phyloP scores from a whole-genome alignment of 73 alveolate genomes.

The Uronychia setigera region DNA sequence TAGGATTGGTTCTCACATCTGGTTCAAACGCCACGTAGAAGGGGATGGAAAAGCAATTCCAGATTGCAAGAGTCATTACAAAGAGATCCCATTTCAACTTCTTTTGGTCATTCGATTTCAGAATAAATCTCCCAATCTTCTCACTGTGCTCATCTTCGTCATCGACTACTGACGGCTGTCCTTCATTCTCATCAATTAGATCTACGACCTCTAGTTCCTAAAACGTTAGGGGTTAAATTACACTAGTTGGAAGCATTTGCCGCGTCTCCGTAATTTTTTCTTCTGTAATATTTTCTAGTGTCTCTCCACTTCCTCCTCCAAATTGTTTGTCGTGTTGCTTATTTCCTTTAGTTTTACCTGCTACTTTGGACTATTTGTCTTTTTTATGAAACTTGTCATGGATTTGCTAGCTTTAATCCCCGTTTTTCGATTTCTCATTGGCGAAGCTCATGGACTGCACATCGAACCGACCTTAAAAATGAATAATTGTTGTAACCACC shows the following conservation, averaged over 20 bases:
- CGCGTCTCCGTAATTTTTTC: neutral
- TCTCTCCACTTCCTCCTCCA: constrained; percentile 1
- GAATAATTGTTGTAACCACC: no score
- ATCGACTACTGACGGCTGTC: neutral
- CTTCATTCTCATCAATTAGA: neutral
- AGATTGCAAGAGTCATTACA: constrained; percentile 13
- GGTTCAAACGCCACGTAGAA: constrained; percentile 17
- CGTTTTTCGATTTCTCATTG: no score
- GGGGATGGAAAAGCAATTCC: constrained; percentile 12
- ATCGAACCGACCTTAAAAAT: no score
- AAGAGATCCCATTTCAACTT: constrained; percentile 22
- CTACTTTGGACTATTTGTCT: no score
- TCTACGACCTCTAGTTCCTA: neutral
- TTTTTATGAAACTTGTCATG: no score
- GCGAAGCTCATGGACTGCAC: no score
- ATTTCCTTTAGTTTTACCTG: no score
- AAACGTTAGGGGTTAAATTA: neutral
- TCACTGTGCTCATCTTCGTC: neutral
- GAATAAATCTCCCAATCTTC: neutral
- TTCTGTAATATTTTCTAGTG: neutral
- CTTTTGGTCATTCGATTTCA: neutral
- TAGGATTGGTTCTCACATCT: neutral
- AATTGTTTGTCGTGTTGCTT: neutral
- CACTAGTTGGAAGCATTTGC: neutral
- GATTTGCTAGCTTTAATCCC: no score